Base-by-base conservation (phyloP, 306 rosid genomes). In the Oemleria cerasiformis region DNA sequence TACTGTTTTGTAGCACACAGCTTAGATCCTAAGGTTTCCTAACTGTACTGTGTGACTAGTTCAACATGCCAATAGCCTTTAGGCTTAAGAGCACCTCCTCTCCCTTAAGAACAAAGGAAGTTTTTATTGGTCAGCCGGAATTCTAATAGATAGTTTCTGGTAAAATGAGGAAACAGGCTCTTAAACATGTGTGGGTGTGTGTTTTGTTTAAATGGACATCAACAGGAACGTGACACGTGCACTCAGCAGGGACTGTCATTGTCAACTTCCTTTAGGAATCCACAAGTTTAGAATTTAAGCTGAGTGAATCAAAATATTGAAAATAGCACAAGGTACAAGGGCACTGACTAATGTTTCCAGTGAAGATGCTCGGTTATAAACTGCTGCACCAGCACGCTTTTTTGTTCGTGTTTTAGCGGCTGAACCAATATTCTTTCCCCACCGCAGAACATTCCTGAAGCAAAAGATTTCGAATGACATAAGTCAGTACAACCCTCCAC, bases 331-430 rank as follows among this genome's bases (percentile, higher is more conserved):
- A 77, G 44, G 56, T 62, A 73, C 56, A 70, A 73, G 70, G 78
- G 79, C 69, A 86, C 92, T 67, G 42, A 91, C 98, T 70, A 88
- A 82, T 81, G 98, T 83, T 82, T 93, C 97, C 63, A 94, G 80
- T 34, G 98, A 88, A 83, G 98, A 91, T 70, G 98, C 98, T 78
- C 98, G 83, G 67, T 78, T 91, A 81, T 91, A 93, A 69, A 87
- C 89, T 45, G 94, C 97, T 47, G 90, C 55, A 51, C 98, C 97
- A 74, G 97, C 97, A 49, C 98, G 96, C 73, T 69, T 91, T 70
- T 81, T 93, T 6, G 98, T 90, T 69, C 96, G 85, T 16, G 96
- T 87, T 80, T 89, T 92, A 50, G 87, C 78, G 57, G 87, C 77
- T 68, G 97, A 86, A 78, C 67, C 77, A 2, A 87, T 83, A 74